Percentiles rank a stretch among this genome's conserved stretches.
Conservation (phyloP, 805 yeast genomes). For the Debaryomyces tyrocola region DNA sequence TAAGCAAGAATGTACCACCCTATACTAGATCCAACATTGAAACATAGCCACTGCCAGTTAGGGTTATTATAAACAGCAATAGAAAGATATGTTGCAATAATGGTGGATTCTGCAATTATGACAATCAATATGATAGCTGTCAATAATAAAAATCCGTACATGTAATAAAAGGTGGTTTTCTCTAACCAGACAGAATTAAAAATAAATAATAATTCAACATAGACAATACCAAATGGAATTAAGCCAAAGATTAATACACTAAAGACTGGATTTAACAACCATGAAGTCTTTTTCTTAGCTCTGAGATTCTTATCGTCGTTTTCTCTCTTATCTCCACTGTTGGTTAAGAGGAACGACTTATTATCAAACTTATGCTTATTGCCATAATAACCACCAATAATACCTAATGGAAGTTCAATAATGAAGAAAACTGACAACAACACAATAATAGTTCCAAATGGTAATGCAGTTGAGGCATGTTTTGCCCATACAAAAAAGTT, state of each 20-base stretch:
- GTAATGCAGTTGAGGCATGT: constrained; percentile 73
- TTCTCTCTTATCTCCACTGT: not conserved
- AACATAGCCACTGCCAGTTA: constrained; percentile 84
- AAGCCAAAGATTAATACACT: constrained; percentile 58
- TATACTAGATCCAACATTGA: constrained; percentile 65
- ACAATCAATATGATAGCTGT: constrained; percentile 60
- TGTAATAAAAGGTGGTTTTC: constrained; percentile 73
- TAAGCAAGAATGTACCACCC: constrained; percentile 71
- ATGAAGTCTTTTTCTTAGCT: constrained; percentile 9
- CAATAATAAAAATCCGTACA: constrained; percentile 73
- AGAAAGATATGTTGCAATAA: constrained; percentile 66
- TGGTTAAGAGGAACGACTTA: constrained; percentile 17
- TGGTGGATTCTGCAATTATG: constrained; percentile 68
- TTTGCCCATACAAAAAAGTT: constrained; percentile 76
- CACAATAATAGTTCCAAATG: constrained; percentile 70
- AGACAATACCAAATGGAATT: constrained; percentile 78
- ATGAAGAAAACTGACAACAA: constrained; percentile 59
- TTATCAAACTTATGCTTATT: constrained; percentile 31
- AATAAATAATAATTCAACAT: constrained; percentile 71
- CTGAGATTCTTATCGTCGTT: not conserved
- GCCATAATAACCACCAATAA: constrained; percentile 65
- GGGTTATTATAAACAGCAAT: constrained; percentile 54
- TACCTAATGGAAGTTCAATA: constrained; percentile 72
- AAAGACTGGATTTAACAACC: constrained; percentile 22
- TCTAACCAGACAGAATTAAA: constrained; percentile 80